Percentiles rank a stretch among this genome's conserved stretches.
Evolutionary conservation across 2,329 filamentous ascomycete species (phyloP).

Genomic region (Boeremia lycopersici): DNA sequence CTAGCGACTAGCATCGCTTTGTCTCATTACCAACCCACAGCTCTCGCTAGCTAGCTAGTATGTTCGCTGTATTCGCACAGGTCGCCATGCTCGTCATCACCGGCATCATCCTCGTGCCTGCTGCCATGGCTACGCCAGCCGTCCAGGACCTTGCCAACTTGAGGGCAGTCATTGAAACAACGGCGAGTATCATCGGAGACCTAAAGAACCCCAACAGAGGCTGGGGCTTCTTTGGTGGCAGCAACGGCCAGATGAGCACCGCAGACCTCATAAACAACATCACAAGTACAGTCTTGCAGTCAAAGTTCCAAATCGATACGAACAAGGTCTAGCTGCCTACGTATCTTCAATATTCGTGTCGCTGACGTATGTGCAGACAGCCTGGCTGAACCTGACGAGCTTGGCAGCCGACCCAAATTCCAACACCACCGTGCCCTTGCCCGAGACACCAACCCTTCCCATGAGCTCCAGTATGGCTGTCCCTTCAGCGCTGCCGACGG

Average conservation of each 20-base stretch:
- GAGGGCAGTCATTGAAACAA: conserved; percentile 34
- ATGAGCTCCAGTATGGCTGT: conserved; percentile 22
- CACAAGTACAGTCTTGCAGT: conserved; percentile 36
- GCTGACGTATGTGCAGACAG: conserved; percentile 20
- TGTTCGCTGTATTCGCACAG: conserved; percentile 1
- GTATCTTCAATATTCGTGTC: no score
- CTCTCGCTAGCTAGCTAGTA: conserved; percentile 10
- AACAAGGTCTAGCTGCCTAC: conserved; percentile 30
- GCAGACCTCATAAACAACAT: conserved; percentile 43
- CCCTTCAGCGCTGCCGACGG: conserved; percentile 19
- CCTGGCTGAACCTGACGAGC: conserved; percentile 24
- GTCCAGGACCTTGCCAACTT: conserved; percentile 40
- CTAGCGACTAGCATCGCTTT: conserved; percentile 25
- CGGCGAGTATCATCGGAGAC: conserved; percentile 36
- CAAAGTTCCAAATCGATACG: conserved; percentile 40
- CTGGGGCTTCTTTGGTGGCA: conserved; percentile 28
- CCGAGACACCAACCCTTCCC: conserved; percentile 23
- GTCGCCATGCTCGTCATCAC: conserved; percentile 38
- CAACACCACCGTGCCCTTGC: conserved; percentile 14
- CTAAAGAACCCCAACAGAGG: conserved; percentile 35
- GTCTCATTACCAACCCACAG: conserved; percentile 6
- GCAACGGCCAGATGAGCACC: conserved; percentile 31
- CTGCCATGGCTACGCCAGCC: conserved; percentile 30
- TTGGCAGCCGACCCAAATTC: not conserved
- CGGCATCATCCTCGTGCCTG: conserved; percentile 33